phyloP scores from a whole-genome alignment of 1,139 yeast species.

The Sugiyamaella sp. region DNA sequence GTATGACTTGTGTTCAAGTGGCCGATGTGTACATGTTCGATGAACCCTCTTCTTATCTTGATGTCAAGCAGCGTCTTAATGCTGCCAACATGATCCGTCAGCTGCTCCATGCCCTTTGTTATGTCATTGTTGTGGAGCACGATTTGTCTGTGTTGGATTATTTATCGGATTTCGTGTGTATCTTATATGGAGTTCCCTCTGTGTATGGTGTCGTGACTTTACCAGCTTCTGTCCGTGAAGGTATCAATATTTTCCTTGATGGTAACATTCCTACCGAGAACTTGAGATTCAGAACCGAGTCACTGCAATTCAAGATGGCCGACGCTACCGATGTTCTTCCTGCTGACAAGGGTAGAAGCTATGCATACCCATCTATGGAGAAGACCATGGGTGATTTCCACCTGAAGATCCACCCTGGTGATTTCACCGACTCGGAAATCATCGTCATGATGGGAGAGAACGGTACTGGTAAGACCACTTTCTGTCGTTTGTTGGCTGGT shows the following conservation, averaged over 20 bases:
- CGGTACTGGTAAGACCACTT: conserved; percentile 98
- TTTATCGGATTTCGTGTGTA: conserved; percentile 94
- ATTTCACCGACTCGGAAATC: conserved; percentile 93
- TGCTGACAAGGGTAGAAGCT: conserved; percentile 77
- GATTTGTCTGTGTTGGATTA: conserved; percentile 97
- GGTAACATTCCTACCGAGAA: conserved; percentile 98
- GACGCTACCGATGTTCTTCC: conserved; percentile 78
- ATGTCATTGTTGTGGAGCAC: conserved; percentile 95
- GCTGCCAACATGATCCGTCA: conserved; percentile 95
- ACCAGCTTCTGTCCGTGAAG: conserved; percentile 97
- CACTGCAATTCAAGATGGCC: conserved; percentile 90
- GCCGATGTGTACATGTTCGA: conserved; percentile 99
- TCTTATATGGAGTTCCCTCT: conserved; percentile 95
- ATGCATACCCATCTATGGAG: conserved; percentile 74
- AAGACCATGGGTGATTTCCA: conserved; percentile 97
- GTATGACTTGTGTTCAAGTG: conserved; percentile 91
- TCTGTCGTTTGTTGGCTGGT: conserved; percentile 94
- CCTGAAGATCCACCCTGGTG: conserved; percentile 79
- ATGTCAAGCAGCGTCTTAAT: conserved; percentile 97
- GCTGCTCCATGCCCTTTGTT: conserved; percentile 70
- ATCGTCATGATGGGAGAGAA: conserved; percentile 99
- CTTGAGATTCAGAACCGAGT: conserved; percentile 93
- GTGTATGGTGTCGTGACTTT: conserved; percentile 97
- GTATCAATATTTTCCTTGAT: conserved; percentile 95
- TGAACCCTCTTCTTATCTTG: conserved; percentile 97